Base-by-base conservation (phyloP, 2,329 filamentous ascomycete species). In the Leptographium flavum region DNA sequence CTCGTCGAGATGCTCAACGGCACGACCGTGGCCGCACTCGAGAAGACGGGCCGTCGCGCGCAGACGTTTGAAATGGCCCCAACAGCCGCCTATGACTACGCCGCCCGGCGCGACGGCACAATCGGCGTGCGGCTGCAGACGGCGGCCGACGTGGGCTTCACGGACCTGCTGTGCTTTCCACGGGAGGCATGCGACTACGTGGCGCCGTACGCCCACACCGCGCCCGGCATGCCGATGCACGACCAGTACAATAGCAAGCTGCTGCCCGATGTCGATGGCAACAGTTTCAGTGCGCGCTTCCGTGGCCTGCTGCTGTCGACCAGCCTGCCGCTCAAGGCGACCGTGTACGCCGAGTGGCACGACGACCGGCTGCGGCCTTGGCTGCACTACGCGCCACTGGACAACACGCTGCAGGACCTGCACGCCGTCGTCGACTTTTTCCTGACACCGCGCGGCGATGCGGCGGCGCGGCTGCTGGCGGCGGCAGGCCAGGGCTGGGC, bases 281-380 rank as follows among this genome's bases (percentile, higher is more conserved):
- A 79, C 60, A 73, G 70, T 2, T 79, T 78, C 55, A 74, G 69
- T 45, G 76, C 73, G 4, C 69, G 77, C n/a, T 82, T 74, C 60
- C 69, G 73, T 39, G 70, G 69, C 0, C 80, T 85, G 52, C 63
- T 87, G 9, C 66, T 70, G 23, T 80, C 73, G 32, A 81, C 73
- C 1, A 78, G 73, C 39, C 59, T 83, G 30, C 77, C 79, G 2
- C 71, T 87, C 56, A 87, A 87, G 61, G 72, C 76, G 13, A 85
- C 81, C 4, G 69, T 86, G 37, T 87, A 82, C 57, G 65, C 73
- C 9, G 83, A 87, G 57, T 87, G 83, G 83, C 81, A 86, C 56
- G 81, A 86, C 56, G 70, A 74, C 37, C 69, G 82, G 7, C 65
- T 87, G 1, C 62, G 76, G 14, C 74, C 80, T 0, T 87, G 82